Base-by-base conservation (phyloP, 2,329 filamentous ascomycete species). In the Aspergillus tamarii region DNA sequence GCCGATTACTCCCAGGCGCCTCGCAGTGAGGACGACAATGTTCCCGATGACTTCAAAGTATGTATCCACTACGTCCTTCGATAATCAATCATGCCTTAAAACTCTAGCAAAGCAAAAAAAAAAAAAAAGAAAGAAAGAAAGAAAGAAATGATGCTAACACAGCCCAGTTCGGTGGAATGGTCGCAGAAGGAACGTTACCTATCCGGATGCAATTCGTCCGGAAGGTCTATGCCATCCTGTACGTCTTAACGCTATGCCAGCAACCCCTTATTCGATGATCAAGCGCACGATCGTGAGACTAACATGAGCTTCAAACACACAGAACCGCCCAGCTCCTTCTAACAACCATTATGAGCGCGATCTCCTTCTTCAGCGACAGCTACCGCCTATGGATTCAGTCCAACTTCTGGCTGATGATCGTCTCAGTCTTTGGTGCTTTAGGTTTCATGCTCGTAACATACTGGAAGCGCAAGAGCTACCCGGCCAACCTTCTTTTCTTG, bases 31-130 rank as follows among this genome's bases (percentile, higher is more conserved):
- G 88, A 94, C 75, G 94, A 97, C 81, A 96, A 97, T 74, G 77
- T 98, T 52, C 94, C 94, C 1, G 94, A 98, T 82, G 94, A 98
- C 80, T 98, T 98, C 88, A 98, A 97, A 86, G 90, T 92, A 76
- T 56, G 67, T 16, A 14, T 28, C 6, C 50, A 4, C 2, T n/a
- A 14, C 21, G 19, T 19, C 16, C 4, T 9, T 19, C 16, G 39
- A 41, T 1, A 3, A 41, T 4, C 39, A n/a, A 3, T 19, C 39
- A 9, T 19, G 4, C 39, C 16, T 16, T 41, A 9, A 9, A 19
- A 10, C 21, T 5, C 26, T 3, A 26, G 26, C 26, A 26, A 26
- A 3, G 26, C 26, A 26, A 26, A 26, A 26, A 4, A 26, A 26
- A 26, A 26, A 26, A 4, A 5, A 26, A 26, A 26, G 23, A 26